phyloP scores from a whole-genome alignment of 169 alveolate genomes.

The Plasmodium falciparum region DNA sequence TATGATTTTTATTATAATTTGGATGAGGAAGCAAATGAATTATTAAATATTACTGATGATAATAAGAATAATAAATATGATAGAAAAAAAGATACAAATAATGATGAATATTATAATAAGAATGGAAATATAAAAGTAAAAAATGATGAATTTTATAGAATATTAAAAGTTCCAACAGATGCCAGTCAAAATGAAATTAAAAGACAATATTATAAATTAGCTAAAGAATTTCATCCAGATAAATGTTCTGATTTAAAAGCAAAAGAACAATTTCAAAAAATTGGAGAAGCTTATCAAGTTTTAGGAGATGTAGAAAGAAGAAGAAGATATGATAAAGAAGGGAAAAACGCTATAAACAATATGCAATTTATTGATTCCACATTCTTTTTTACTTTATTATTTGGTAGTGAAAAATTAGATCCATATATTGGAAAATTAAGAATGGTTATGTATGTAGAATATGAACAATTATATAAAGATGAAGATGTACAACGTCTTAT shows the following conservation, averaged over 20 bases:
- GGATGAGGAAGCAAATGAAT: constrained; percentile 84
- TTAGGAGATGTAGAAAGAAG: constrained; percentile 95
- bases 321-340: constrained; percentile 92
- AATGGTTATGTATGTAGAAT: constrained; percentile 89
- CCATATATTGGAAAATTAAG: constrained; percentile 91
- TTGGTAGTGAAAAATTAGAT: constrained; percentile 92
- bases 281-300: constrained; percentile 95
- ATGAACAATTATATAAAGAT: constrained; percentile 80
- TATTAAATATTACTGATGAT: constrained; percentile 70
- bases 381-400: constrained; percentile 90
- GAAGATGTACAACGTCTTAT: constrained; percentile 72
- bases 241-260: constrained; percentile 93
- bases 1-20: constrained; percentile 86
- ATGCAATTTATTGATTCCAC: constrained; percentile 92
- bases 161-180: constrained; percentile 87
- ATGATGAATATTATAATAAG: constrained; percentile 60
- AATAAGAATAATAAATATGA: constrained; percentile 43
- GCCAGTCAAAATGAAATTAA: constrained; percentile 88
- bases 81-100: constrained; percentile 11
- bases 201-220: constrained; percentile 90
- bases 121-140: constrained; percentile 79
- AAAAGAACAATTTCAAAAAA: constrained; percentile 88
- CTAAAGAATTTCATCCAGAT: constrained; percentile 95
- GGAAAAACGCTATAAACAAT: constrained; percentile 92
- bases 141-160: constrained; percentile 89